phyloP scores from a whole-genome alignment of 805 yeast genomes.

The Ogataea nakhonphanomensis region DNA sequence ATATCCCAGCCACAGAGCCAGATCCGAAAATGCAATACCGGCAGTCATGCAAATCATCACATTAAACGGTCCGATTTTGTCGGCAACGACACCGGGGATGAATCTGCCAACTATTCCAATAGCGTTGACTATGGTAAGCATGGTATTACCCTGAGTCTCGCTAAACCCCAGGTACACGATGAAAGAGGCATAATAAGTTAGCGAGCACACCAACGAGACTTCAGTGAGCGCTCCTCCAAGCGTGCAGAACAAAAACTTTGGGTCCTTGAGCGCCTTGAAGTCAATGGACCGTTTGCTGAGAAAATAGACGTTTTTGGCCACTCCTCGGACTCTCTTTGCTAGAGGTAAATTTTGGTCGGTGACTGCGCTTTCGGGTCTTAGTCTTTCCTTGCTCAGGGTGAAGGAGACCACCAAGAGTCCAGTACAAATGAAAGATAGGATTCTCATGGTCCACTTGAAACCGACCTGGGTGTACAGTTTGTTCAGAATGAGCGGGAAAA shows the following conservation, averaged over 20 bases:
- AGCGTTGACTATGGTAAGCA: constrained; percentile 46
- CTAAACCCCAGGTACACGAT: constrained; percentile 40
- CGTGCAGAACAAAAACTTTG: constrained; percentile 35
- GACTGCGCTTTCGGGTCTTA: constrained; percentile 16
- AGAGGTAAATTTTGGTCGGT: constrained; percentile 8
- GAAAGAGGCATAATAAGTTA: constrained; percentile 44
- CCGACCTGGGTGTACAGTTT: constrained; percentile 47
- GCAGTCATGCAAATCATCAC: constrained; percentile 48
- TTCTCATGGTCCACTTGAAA: constrained; percentile 57
- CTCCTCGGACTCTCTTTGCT: constrained; percentile 5
- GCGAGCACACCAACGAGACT: constrained; percentile 36
- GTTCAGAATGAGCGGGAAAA: constrained; percentile 53
- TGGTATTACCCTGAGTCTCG: constrained; percentile 39
- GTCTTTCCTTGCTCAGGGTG: constrained; percentile 36
- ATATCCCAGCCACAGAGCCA: constrained; percentile 59
- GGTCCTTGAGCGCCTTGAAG: constrained; percentile 35
- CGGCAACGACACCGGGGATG: constrained; percentile 54
- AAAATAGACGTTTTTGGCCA: constrained; percentile 12
- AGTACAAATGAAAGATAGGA: constrained; percentile 37
- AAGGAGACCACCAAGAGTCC: constrained; percentile 26
- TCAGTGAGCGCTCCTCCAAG: constrained; percentile 41
- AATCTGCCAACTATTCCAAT: constrained; percentile 52
- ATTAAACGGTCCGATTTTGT: constrained; percentile 53
- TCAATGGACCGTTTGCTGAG: constrained; percentile 26
- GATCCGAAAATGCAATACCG: constrained; percentile 42